Evolutionary conservation across 176 grass and related monocot species (phyloP).

Genomic region (Secale cereale): DNA sequence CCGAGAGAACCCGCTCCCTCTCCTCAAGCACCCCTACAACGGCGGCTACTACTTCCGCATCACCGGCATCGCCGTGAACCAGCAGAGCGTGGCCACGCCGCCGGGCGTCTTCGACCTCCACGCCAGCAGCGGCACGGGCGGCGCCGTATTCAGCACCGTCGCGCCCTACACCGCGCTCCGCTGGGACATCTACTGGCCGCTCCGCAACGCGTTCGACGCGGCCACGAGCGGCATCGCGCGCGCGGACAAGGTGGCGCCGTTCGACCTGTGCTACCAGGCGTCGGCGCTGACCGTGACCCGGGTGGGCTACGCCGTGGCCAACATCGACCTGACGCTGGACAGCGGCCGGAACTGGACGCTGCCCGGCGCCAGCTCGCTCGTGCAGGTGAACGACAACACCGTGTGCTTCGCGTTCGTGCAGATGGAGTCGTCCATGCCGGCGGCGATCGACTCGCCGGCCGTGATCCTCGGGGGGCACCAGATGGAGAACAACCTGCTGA

Average conservation of each 20-base stretch:
- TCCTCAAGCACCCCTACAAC: constrained; percentile 42
- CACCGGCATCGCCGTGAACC: constrained; percentile 23
- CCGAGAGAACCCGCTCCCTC: neutral
- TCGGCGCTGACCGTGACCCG: neutral
- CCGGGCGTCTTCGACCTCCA: constrained; percentile 2
- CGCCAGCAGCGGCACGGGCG: neutral
- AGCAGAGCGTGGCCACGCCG: neutral
- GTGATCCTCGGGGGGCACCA: constrained; percentile 9
- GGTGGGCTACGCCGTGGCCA: constrained; percentile 5
- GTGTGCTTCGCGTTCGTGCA: constrained; percentile 29
- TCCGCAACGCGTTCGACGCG: neutral
- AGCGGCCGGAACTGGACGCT: constrained; percentile 18
- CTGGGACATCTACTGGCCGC: constrained; percentile 16
- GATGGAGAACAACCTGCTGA: constrained; percentile 34
- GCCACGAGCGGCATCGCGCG: neutral
- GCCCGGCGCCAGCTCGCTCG: constrained; percentile 18
- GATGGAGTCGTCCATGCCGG: neutral
- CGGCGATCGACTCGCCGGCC: neutral
- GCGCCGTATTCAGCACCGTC: constrained; percentile 24
- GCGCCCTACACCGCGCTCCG: constrained; percentile 16
- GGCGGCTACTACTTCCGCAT: constrained; percentile 48
- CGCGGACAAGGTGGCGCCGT: neutral
- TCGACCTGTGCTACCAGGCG: constrained; percentile 13
- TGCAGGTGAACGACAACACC: neutral
- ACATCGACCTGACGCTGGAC: constrained; percentile 33